phyloP scores from a whole-genome alignment of 2,329 filamentous ascomycete genomes.

The Cytospora paraplurivora region DNA sequence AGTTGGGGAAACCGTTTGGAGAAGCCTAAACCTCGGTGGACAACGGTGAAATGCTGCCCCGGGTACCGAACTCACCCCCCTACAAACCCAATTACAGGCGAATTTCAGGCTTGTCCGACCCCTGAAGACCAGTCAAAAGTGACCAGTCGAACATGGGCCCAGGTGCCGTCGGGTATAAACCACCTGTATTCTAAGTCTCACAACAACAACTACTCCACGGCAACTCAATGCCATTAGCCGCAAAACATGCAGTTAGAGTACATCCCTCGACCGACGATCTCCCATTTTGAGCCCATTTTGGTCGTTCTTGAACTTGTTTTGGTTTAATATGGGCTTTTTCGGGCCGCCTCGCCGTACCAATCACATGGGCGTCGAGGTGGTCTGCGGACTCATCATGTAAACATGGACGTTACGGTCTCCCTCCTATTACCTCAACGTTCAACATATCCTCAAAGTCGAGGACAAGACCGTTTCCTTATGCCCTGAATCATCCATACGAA shows the following conservation, averaged over 20 bases:
- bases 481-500: too few species aligned
- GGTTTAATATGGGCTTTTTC: constrained; percentile 4
- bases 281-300: constrained; percentile 19
- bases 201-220: not conserved
- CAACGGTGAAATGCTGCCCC: constrained; percentile 26
- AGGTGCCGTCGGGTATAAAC: constrained; percentile 24
- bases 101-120: not conserved
- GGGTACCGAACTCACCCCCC: constrained; percentile 20
- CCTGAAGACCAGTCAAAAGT: not conserved
- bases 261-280: constrained; percentile 21
- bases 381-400: constrained; percentile 11
- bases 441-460: constrained; percentile 1
- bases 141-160: too few species aligned
- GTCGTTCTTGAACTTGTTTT: constrained; percentile 1
- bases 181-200: not conserved
- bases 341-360: constrained; percentile 33
- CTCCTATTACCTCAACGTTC: not conserved
- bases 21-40: constrained; percentile 13
- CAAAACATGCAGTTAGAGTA: not conserved
- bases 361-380: constrained; percentile 28
- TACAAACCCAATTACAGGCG: not conserved
- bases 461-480: not conserved
- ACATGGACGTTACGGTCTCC: constrained; percentile 23
- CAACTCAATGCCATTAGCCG: not conserved
- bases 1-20: constrained; percentile 1